Base-by-base conservation (phyloP, 1,139 yeast species). In the Hemisphaericaspora subhashii region DNA sequence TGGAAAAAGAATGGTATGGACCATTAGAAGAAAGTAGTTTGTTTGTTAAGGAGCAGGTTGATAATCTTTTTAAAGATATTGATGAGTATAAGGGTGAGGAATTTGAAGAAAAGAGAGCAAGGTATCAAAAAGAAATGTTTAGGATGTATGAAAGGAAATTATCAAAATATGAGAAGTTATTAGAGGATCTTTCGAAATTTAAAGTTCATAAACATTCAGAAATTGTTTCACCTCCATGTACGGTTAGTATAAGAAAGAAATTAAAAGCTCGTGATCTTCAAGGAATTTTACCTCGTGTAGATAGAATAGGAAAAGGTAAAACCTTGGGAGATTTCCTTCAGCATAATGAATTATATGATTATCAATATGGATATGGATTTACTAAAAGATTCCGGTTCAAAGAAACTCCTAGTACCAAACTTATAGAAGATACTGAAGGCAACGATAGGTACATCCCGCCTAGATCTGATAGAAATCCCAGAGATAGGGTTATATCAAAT, bases 151-250 rank as follows among this genome's bases (percentile, higher is more conserved):
- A 60, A 35, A 20, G 26, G 1, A 51, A 51, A 29, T 48, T 58
- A 2, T 15, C 31, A 1, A 48, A 40, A n/a, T 60, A 58, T 37
- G 30, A 43, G 5, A 18, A 31, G 4, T 38, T 68, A 7, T 31
- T 55, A 3, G 26, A 35, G 4, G 12, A 36, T 3, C 39, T 69
- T 24, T 41, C 53, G 5, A 30, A 45, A 3, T 50, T 59, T 7
- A 36, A 47, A 1, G 58, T 68, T 1, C 55, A 59, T 38, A 58
- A 60, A 40, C 76, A 72, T 45, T 56, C 68, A 2, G 74, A 70
- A 36, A 44, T 71, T 7, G 63, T 38, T 8, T 7, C 39, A 17
- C 39, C 42, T 18, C 9, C 38, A 31, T 21, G 25, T 21, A 9
- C 15, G 3, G n/a, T 31, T 10, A 29, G 20, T 3, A 14, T 37